Evolutionary conservation across 371 early-diverging fungal genomes (phyloP), one percentile per base, ranked within the genome.

Genomic region (Chytridiales sp.): DNA sequence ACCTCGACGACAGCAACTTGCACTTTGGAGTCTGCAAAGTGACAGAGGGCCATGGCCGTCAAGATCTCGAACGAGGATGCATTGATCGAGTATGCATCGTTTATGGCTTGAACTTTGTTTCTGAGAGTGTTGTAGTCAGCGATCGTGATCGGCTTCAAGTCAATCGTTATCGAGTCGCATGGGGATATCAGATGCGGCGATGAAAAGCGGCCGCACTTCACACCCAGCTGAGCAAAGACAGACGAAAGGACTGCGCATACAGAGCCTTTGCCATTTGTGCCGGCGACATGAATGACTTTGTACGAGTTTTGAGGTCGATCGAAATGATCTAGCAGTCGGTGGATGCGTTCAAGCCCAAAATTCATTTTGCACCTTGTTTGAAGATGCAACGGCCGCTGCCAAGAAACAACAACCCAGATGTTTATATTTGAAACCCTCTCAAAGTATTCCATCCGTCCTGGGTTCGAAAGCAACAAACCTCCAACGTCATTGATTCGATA

Each of bases 261-360:
- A 0, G 89, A 88, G 8, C 92, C 92, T 59, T 90, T 90, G 40
- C 91, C 91, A 62, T 90, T 90, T 0, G 91, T 90, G 9, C 91
- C 91, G 8, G 88, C 87, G 2, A 90, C 87, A 61, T 90, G 91
- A n/a, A 90, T 67, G 19, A 85, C 76, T 13, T 62, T 57, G 27
- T n/a, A 38, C 29, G 54, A 55, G 24, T 61, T 53, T 29, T 89
- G 83, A 0, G 91, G 91, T 62, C 76, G 71, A 47, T 43, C 72
- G 0, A 92, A 76, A 4, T 73, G 72, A 2, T 71, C 65, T 4
- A 93, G 70, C 34, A 93, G 76, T 4, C 41, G 38, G 13, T 62
- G 50, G 43, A 90, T 86, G 46, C 90, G 79, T 17, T 51, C 63
- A 24, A 70, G 61, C 17, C 74, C 74, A 31, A 70, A 59, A 1